These are phyloP conservation scores for Botryotinia convoluta DNA, from an alignment of 2,329 filamentous ascomycete genomes.

Conservation along the genomic window DNA sequence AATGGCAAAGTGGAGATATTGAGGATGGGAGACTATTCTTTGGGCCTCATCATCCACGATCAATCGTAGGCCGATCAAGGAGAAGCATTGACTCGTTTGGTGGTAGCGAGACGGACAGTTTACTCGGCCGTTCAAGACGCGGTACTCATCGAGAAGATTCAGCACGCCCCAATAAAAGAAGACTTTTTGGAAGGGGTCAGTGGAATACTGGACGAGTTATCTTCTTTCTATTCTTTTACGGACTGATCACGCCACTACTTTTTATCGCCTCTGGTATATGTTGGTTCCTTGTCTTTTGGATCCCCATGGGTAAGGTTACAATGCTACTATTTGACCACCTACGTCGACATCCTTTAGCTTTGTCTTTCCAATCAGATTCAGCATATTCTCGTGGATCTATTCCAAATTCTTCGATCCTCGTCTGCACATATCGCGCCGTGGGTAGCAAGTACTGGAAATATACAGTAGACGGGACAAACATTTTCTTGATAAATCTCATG, in stretches of 20 bases:
- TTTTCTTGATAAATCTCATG: conserved; percentile 97
- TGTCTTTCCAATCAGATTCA: conserved; percentile 88
- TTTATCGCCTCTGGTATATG: conserved; percentile 84
- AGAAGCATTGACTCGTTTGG: conserved; percentile 78
- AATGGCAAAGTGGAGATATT: conserved; percentile 96
- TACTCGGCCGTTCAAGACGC: conserved; percentile 68
- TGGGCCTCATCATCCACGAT: conserved; percentile 70
- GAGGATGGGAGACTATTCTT: conserved; percentile 97
- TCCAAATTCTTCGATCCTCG: conserved; percentile 78
- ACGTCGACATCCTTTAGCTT: conserved; percentile 83
- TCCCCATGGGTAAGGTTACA: conserved; percentile 97
- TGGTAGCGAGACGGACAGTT: conserved; percentile 80
- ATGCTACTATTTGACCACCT: conserved; percentile 87
- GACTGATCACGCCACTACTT: conserved; percentile 80
- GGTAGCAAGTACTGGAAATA: conserved; percentile 99
- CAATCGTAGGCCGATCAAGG: conserved; percentile 80
- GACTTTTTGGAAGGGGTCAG: conserved; percentile 89
- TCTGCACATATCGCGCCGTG: conserved; percentile 96
- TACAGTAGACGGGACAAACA: conserved; percentile 96
- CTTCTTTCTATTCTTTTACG: conserved; percentile 96
- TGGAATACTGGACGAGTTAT: conserved; percentile 94
- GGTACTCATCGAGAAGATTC: conserved; percentile 44
- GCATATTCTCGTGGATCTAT: conserved; percentile 69
- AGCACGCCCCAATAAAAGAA: conserved; percentile 62
- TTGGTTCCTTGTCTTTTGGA: conserved; percentile 96